Base-by-base conservation (phyloP, 2,329 filamentous ascomycete species). In the Trichoderma polysporum region DNA sequence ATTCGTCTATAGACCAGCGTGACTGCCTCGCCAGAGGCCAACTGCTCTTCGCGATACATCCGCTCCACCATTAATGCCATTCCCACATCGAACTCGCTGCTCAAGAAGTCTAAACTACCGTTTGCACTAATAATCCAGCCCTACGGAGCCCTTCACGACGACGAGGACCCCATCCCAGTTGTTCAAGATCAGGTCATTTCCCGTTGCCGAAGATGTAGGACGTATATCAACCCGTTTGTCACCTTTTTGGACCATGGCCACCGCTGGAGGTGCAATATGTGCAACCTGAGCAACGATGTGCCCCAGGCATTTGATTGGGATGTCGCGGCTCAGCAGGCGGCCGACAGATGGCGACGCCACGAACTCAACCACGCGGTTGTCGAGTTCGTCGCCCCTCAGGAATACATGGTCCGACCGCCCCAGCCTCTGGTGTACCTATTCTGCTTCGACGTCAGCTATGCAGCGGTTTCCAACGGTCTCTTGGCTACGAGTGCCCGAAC, bases 281-380 rank as follows among this genome's bases (percentile, higher is more conserved):
- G 95, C 80, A 98, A 97, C 79, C 84, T 99, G 71, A 97, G 94
- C 73, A 99, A 99, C 77, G 95, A 99, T 74, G 94, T 98, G 45
- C 95, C 95, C n/a, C 95, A 99, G 80, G 94, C 94, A 41, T 99
- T 99, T 72, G 95, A 99, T 78, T 99, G 95, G 95, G 95, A 99
- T 79, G 90, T 93, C 37, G 90, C 92, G 52, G 85, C 93, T 64
- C 94, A 98, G 79, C 94, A 97, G 83, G 91, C 89, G 61, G 90
- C 96, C 59, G 94, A 99, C 77, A 85, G 95, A 76, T 97, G 95
- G 91, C 90, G 96, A 78, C 86, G 95, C 73, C 87, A 93, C 45
- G 95, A 99, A 77, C 84, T 99, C 69, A 99, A 99, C 81, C 91
- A 97, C 76, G 87, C 93, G n/a, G 93, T 98, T 39, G 94, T 97